Evolutionary conservation across 805 yeast species (phyloP).

Genomic region (Ogataea nakhonphanomensis): DNA sequence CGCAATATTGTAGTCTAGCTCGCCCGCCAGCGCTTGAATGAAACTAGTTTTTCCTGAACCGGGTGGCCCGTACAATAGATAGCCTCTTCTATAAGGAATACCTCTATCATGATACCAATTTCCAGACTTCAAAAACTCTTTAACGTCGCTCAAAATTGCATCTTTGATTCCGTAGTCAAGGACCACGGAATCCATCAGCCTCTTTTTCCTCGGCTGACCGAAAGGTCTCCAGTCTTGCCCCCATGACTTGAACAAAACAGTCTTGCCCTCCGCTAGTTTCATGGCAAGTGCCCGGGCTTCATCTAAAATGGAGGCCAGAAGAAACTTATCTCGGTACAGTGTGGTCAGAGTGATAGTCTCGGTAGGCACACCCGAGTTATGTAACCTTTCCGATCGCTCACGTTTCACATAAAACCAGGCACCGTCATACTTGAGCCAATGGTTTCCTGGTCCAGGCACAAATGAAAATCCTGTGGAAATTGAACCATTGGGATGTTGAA

Average conservation of each 20-base stretch:
- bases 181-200: conserved; percentile 81
- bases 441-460: conserved; percentile 98
- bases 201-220: conserved; percentile 89
- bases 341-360: conserved; percentile 96
- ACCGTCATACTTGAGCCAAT: conserved; percentile 77
- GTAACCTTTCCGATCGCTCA: conserved; percentile 83
- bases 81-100: conserved; percentile 96
- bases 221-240: conserved; percentile 99
- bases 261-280: conserved; percentile 83
- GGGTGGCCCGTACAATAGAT: conserved; percentile 92
- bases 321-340: conserved; percentile 69
- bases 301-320: conserved; percentile 61
- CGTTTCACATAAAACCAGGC: conserved; percentile 87
- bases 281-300: conserved; percentile 87
- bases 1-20: conserved; percentile 92
- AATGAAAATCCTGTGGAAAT: conserved; percentile 82
- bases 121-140: conserved; percentile 75
- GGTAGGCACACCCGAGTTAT: conserved; percentile 91
- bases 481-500: conserved; percentile 91
- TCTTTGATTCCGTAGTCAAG: conserved; percentile 75
- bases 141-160: conserved; percentile 62
- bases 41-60: conserved; percentile 96
- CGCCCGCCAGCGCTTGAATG: conserved; percentile 96
- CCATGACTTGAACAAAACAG: conserved; percentile 90
- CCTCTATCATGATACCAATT: conserved; percentile 94